Base-by-base conservation (phyloP, 2,329 filamentous ascomycete species). In the Fusarium vanettenii region DNA sequence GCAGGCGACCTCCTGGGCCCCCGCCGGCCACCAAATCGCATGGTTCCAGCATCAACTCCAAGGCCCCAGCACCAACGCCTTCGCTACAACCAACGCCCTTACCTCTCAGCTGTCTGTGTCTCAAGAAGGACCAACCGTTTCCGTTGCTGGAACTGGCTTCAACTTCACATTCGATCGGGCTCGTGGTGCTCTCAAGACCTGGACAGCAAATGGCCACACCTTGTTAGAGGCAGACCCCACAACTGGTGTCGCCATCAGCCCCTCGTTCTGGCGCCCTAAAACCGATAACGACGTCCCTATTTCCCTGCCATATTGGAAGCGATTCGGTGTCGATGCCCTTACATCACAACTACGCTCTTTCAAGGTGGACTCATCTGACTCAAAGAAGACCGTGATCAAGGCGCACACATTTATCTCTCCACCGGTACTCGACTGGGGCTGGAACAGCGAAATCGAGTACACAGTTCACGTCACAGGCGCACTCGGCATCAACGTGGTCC, bases 221-320 rank as follows among this genome's bases (percentile, higher is more conserved):
- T 70, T 88, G 0, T 79, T 88, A 13, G 81, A 76, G 9, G 60
- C 76, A 1, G 80, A 84, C 57, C 81, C 85, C 1, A 78, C 71
- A 39, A 82, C 81, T 4, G 75, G 80, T 9, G 80, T 81, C 5
- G 85, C 84, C 25, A 79, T 87, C 18, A 76, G 80, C 10, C 85
- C 89, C 2, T 84, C 85, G 7, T 89, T 93, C 81, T 93, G 90
- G 87, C 89, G 91, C 6, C 89, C 91, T 0, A 87, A 88, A 16
- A 93, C 91, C 0, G 90, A 93, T 80, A 93, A 93, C 75, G 92
- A 93, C 76, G 82, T 84, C 0, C 86, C 88, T 0, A 78, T 81
- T 18, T 88, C 89, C 13, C 85, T 88, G 5, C 86, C 85, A 6
- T 89, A 92, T 73, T 93, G 91, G 91, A 82, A 86, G 52, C 83